Conservation (phyloP, 805 yeast genomes). For the Cyberlindnera veronae region DNA sequence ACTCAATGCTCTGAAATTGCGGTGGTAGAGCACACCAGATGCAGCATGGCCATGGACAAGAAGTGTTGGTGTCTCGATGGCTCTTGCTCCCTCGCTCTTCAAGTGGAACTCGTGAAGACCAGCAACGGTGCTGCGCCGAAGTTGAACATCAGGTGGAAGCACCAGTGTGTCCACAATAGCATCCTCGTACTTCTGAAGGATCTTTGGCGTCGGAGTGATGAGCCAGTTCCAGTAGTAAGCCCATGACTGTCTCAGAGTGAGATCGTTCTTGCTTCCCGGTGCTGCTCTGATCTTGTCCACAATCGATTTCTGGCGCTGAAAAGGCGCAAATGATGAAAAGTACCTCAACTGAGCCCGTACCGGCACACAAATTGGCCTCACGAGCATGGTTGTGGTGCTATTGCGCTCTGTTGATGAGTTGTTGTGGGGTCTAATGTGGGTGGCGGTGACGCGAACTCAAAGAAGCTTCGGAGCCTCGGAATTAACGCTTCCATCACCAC, state of each 20-base stretch:
- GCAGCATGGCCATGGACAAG: conserved; percentile 94
- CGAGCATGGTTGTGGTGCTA: neutral
- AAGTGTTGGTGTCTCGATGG: conserved; percentile 37
- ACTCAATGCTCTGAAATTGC: conserved; percentile 57
- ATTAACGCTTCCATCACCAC: too few relatives aligned
- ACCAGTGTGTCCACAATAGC: conserved; percentile 11
- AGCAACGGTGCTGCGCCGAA: conserved; percentile 10
- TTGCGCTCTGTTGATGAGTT: neutral
- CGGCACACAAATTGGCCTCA: neutral
- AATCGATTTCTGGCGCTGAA: conserved; percentile 10
- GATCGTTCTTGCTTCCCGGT: conserved; percentile 13
- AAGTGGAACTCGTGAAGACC: conserved; percentile 26
- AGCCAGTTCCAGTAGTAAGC: conserved; percentile 21
- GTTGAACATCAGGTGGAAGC: conserved; percentile 11
- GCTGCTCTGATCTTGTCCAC: conserved; percentile 17
- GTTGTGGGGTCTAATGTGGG: too few relatives aligned
- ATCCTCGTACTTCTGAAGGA: conserved; percentile 20
- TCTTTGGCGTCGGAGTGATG: conserved; percentile 8
- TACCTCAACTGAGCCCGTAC: neutral
- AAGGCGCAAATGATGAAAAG: neutral
- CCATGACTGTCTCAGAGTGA: conserved; percentile 12
- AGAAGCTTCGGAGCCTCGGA: too few relatives aligned
- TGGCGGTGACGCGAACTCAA: too few relatives aligned
- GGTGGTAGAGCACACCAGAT: conserved; percentile 75
- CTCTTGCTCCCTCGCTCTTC: conserved; percentile 19